Evolutionary conservation across 2,329 filamentous ascomycete species (phyloP), one percentile per base, ranked within the genome.

Genomic region (Plectosphaerella sp.): DNA sequence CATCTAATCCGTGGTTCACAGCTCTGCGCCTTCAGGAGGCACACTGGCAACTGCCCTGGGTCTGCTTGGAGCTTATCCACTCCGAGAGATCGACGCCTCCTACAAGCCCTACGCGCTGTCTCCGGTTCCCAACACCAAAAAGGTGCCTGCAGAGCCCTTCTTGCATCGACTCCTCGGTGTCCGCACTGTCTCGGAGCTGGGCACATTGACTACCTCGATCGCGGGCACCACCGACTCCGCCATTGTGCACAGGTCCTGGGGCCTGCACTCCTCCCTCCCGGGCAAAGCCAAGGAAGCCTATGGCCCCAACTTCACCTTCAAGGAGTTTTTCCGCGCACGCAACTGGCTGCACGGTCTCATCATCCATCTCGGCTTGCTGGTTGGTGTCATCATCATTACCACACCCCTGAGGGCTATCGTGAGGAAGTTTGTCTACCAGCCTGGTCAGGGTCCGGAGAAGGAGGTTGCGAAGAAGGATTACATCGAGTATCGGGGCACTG

Each of bases 41-140:
- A 86, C 88, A 2, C 69, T 92, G 5, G 76, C 81, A 35, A 91
- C 90, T 0, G 72, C 84, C 4, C 67, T 97, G 14, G 78, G 65
- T 46, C 58, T 84, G 20, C 73, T 83, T 52, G 82, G 86, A 24
- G 65, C 67, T 45, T 84, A 77, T 61, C 68, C 70, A 20, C 48
- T 80, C 16, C 67, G 72, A 47, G 71, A 84, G 49, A 57, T 86
- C 6, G 62, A 61, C 14, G 69, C 67, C 3, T 68, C 78, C 2
- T 64, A 70, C 50, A 63, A 66, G 22, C 82, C 83, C 14, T 86
- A 77, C 61, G 76, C 77, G 1, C 66, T 82, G 10, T 87, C 83
- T 1, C 84, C 84, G 0, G 62, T 83, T 12, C 71, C 76, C 3
- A 76, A 78, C 49, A 59, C 69, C 5, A 65, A 67, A 51, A 59